Evolutionary conservation across 805 yeast species (phyloP), one percentile per base, ranked within the genome.

Genomic region (Geotrichum ghanense): DNA sequence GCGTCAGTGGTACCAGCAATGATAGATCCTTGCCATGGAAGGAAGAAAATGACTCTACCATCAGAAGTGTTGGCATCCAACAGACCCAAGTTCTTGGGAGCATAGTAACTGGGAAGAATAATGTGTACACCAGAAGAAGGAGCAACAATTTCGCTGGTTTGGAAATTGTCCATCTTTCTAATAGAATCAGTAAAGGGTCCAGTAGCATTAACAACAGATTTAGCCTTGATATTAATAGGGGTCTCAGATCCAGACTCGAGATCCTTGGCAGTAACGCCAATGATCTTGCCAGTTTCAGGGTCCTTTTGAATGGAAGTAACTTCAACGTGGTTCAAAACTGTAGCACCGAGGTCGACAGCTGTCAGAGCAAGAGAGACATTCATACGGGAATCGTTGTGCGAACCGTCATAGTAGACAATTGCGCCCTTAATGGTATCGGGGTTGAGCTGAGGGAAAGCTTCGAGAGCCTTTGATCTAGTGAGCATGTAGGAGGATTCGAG

Each of bases 21-120:
- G 26, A 89, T 95, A 64, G 88, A 84, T 3, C 96, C 95, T 71
- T 88, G 96, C 97, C 97, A 89, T 56, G 97, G 97, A 64, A 89
- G 72, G 72, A 90, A 89, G 69, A 89, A 89, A 83, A 90, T 84
- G 45, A 89, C 97, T 67, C 97, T 79, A 48, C 97, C 97, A 63
- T 89, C 97, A 26, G 90, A 72, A 43, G 97, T 89, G 42, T 85
- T 75, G 42, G 96, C 95, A 66, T 89, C 97, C 50, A 89, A 73
- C 52, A 89, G 72, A 52, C 97, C 97, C 74, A 86, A 76, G 53
- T 79, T 79, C 61, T 75, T 75, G 45, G 97, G 94, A 65, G 94
- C 83, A 68, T 86, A 89, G 72, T 76, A 89, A 54, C 89, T 95
- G 21, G 97, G 97, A 53, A 89, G 74, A 44, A 89, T 81, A 58